phyloP scores from a whole-genome alignment of 768 basidiomycete species.

The Daedalea quercina region DNA sequence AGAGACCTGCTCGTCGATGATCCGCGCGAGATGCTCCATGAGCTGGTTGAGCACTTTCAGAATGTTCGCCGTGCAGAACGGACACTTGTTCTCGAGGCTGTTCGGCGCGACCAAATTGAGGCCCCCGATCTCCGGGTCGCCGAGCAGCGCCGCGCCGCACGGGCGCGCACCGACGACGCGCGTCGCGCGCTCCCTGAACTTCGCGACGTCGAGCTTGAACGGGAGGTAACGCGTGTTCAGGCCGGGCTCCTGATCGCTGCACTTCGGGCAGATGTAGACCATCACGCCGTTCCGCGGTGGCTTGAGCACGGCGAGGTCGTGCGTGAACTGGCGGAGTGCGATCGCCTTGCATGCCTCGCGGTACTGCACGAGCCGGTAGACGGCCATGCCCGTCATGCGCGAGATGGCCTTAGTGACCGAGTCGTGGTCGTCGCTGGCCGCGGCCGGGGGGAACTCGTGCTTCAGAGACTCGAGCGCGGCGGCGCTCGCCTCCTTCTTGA shows the following conservation, averaged over 20 bases:
- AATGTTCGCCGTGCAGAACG: background rate
- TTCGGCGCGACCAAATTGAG: background rate
- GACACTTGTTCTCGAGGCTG: background rate
- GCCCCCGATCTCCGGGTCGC: background rate
- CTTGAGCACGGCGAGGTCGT: background rate
- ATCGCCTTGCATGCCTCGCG: background rate
- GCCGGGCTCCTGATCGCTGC: background rate
- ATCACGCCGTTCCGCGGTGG: background rate
- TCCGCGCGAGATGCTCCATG: background rate
- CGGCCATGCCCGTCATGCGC: background rate
- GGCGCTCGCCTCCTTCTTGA: background rate
- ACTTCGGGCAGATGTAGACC: background rate
- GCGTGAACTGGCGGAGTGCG: background rate
- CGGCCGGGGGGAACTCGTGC: background rate
- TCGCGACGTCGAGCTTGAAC: background rate
- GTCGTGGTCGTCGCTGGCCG: background rate
- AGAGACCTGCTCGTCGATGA: background rate
- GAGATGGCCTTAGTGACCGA: background rate
- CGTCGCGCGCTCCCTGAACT: background rate
- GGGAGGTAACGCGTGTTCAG: background rate
- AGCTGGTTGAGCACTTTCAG: background rate
- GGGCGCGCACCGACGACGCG: background rate
- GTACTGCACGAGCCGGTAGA: background rate
- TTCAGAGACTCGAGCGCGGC: background rate
- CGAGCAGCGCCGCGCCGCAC: background rate